Evolutionary conservation across 2,329 filamentous ascomycete species (phyloP).

Genomic region (Alternaria postmessia): DNA sequence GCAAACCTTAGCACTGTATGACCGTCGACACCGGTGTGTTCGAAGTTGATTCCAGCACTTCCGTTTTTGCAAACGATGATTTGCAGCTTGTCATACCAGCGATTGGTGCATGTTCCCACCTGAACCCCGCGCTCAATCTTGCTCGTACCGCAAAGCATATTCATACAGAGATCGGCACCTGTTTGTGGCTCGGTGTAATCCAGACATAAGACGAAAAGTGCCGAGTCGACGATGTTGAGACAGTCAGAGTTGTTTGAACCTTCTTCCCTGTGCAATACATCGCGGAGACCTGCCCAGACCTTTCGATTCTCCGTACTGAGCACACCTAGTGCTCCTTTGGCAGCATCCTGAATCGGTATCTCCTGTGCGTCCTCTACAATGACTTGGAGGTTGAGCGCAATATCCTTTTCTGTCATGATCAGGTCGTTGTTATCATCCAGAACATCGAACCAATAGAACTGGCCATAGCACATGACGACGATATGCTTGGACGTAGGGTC

Average conservation of each 20-base stretch:
- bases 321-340: slow-evolving; percentile 92
- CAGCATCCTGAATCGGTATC: slow-evolving; percentile 89
- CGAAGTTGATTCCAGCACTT: slow-evolving; percentile 98
- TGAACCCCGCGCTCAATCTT: slow-evolving; percentile 92
- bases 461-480: slow-evolving; percentile 90
- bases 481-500: slow-evolving; percentile 93
- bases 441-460: slow-evolving; percentile 99
- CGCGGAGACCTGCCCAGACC: slow-evolving; percentile 89
- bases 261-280: slow-evolving; percentile 84
- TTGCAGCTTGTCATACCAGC: slow-evolving; percentile 99
- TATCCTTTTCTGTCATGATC: slow-evolving; percentile 96
- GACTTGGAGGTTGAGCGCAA: slow-evolving; percentile 88
- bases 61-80: slow-evolving; percentile 99
- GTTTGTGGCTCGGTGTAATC: slow-evolving; percentile 89
- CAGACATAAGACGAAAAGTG: slow-evolving; percentile 88
- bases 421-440: slow-evolving; percentile 92
- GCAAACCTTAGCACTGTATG: slow-evolving; percentile 97
- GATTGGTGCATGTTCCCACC: slow-evolving; percentile 95
- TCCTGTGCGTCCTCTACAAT: slow-evolving; percentile 91
- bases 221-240: slow-evolving; percentile 92
- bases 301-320: slow-evolving; percentile 96
- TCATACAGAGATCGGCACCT: slow-evolving; percentile 87
- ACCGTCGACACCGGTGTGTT: slow-evolving; percentile 96
- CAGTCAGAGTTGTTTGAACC: slow-evolving; percentile 96
- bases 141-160: slow-evolving; percentile 97